Base-by-base conservation (phyloP, 2,329 filamentous ascomycete species). In the Magnaporthiopsis incrustans region DNA sequence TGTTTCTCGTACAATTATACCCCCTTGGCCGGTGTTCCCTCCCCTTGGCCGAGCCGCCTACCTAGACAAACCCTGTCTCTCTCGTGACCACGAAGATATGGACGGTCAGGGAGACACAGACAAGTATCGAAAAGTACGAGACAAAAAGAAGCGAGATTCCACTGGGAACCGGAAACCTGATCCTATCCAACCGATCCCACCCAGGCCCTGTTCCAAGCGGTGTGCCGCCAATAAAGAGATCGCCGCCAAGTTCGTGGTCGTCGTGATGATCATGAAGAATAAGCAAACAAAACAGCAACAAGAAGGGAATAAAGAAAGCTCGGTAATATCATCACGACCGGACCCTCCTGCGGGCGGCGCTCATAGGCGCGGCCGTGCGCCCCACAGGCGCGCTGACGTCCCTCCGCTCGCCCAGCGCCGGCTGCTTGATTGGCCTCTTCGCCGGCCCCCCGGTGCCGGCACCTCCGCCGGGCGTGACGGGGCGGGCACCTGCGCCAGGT, bases 361-460 rank as follows among this genome's bases (percentile, higher is more conserved):
- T 53, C 44, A n/a, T 10, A 5, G 44, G 44, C 44, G 44, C 18
- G 22, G 7, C 18, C 44, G 44, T 53, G 15, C 61, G 60, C 25
- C 60, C 60, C 14, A 61, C 66, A 25, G 81, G 79, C 30, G 79
- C 81, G 71, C 82, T 84, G 68, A 80, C 75, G 57, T 82, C 77
- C 67, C 81, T 78, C 70, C 79, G 75, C 64, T 74, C 74, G 32
- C 80, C 84, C 66, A 81, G 77, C 56, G 85, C 72, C 80, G 84
- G 83, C 73, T 83, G 81, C 74, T 83, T 85, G 66, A 80, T 78
- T 12, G 86, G 86, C 44, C 44, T 53, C 44, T 53, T 53, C 18
- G 22, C 22, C 38, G 38, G 38, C 44, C 44, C 44, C 5, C 44
- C 44, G 57, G 88, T 89, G 66, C 82, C 77, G 7, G 85, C 82